A percentile compares a stretch with the other conserved stretches of the same genome.
Conservation (phyloP, 208 protist genomes). For the Herpetomonas samuelpessoai region DNA sequence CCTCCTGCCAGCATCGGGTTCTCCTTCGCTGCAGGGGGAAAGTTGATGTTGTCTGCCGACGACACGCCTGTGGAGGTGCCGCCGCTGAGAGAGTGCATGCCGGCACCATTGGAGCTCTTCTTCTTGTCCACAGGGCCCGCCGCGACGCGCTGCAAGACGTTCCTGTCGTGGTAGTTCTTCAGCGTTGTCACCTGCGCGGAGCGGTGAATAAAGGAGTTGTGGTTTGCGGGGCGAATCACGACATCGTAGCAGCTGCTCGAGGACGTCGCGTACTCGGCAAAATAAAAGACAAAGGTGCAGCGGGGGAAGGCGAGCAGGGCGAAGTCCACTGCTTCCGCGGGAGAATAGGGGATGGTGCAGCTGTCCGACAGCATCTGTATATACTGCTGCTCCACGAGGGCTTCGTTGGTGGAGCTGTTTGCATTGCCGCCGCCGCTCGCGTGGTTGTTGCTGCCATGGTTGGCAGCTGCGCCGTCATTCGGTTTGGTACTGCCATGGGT, state of each 20-base stretch:
- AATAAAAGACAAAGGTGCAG: conserved; percentile 89
- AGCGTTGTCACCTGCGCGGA: conserved; percentile 61
- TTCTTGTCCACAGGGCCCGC: not conserved
- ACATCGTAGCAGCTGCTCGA: conserved; percentile 61
- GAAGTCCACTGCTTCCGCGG: conserved; percentile 80
- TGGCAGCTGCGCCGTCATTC: not conserved
- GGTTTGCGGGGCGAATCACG: conserved; percentile 62
- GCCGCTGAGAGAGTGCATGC: not conserved
- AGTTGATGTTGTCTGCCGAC: not conserved
- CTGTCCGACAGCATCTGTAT: not conserved
- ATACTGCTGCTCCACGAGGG: not conserved
- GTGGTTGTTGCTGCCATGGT: not conserved
- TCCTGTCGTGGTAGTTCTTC: conserved; percentile 39
- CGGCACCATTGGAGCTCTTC: not conserved
- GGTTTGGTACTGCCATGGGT: too few species aligned
- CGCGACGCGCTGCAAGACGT: not conserved
- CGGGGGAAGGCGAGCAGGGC: conserved; percentile 60
- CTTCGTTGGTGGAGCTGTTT: too few species aligned
- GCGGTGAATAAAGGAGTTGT: conserved; percentile 50
- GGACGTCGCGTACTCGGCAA: conserved; percentile 77
- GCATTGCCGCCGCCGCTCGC: too few species aligned
- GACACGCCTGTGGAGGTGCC: conserved; percentile 1
- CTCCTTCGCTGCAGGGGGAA: not conserved
- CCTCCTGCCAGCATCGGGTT: not conserved
- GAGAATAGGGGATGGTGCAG: conserved; percentile 52